phyloP scores from a whole-genome alignment of 2,329 filamentous ascomycete genomes.

The Colletotrichum gloeosporioides region DNA sequence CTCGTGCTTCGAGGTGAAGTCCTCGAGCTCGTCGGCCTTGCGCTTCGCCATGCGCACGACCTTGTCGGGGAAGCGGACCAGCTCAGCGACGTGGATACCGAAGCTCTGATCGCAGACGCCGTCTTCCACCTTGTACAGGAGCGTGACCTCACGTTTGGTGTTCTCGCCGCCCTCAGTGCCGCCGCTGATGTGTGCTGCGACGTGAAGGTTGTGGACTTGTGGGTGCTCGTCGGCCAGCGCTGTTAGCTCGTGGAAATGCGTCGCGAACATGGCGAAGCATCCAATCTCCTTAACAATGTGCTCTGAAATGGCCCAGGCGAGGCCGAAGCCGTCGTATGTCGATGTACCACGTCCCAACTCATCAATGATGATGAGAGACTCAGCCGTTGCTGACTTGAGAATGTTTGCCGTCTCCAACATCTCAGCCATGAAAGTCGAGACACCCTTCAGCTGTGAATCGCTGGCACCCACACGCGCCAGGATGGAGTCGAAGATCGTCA shows the following conservation, averaged over 20 bases:
- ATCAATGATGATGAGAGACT: constrained; percentile 98
- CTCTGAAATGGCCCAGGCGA: constrained; percentile 99
- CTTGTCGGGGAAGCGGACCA: constrained; percentile 95
- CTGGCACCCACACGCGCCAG: constrained; percentile 94
- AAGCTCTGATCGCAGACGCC: constrained; percentile 98
- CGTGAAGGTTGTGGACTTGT: constrained; percentile 91
- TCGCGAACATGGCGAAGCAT: constrained; percentile 94
- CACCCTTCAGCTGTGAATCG: constrained; percentile 96
- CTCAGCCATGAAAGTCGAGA: constrained; percentile 99
- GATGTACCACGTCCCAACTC: constrained; percentile 96
- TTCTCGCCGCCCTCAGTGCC: constrained; percentile 43
- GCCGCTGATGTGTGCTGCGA: constrained; percentile 87
- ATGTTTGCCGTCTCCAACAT: constrained; percentile 99
- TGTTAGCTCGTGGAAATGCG: constrained; percentile 97
- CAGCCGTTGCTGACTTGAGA: constrained; percentile 91
- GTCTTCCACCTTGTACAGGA: constrained; percentile 95
- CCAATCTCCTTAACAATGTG: constrained; percentile 96
- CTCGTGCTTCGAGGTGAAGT: constrained; percentile 85
- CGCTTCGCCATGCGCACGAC: constrained; percentile 99
- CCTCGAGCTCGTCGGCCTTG: constrained; percentile 97
- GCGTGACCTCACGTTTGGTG: constrained; percentile 82
- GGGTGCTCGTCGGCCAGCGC: constrained; percentile 86
- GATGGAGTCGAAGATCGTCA: constrained; percentile 97
- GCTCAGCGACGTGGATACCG: constrained; percentile 96
- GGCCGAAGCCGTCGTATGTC: constrained; percentile 96